Conservation (phyloP, 2,329 filamentous ascomycete species). For the Venturia asperata region DNA sequence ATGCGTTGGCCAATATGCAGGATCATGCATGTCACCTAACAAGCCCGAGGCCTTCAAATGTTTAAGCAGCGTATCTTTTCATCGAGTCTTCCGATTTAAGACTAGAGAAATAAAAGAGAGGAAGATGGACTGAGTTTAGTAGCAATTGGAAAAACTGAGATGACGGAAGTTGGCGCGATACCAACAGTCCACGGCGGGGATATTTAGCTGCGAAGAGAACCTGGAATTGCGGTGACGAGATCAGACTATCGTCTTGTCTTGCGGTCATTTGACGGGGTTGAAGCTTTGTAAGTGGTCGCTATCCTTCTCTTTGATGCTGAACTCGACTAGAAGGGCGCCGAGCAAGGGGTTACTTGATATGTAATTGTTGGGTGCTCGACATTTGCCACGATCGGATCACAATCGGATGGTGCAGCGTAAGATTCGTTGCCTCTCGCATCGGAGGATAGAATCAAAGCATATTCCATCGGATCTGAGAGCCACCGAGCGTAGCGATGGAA, state of each 20-base stretch:
- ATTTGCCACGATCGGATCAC: background rate
- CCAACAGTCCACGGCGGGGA: background rate
- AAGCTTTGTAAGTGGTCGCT: background rate
- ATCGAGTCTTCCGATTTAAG: background rate
- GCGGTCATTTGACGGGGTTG: conserved; percentile 1
- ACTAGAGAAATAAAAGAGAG: background rate
- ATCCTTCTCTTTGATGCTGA: background rate
- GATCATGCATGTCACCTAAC: conserved; percentile 10
- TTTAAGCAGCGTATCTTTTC: background rate
- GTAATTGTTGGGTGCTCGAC: background rate
- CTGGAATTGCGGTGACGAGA: conserved; percentile 3
- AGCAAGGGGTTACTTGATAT: background rate
- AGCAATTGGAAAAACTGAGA: background rate
- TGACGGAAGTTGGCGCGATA: background rate
- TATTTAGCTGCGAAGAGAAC: background rate
- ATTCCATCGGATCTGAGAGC: background rate
- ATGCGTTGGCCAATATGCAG: conserved; percentile 13
- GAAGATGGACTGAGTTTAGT: background rate
- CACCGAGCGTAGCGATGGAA: too few relatives aligned
- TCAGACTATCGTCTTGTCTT: background rate
- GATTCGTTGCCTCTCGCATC: background rate
- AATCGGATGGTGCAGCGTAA: background rate
- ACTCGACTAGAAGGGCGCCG: background rate
- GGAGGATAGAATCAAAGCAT: background rate
- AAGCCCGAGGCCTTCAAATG: background rate